Evolutionary conservation across 768 basidiomycete species (phyloP), one percentile per base, ranked within the genome.

Genomic region (Boletales sp.): DNA sequence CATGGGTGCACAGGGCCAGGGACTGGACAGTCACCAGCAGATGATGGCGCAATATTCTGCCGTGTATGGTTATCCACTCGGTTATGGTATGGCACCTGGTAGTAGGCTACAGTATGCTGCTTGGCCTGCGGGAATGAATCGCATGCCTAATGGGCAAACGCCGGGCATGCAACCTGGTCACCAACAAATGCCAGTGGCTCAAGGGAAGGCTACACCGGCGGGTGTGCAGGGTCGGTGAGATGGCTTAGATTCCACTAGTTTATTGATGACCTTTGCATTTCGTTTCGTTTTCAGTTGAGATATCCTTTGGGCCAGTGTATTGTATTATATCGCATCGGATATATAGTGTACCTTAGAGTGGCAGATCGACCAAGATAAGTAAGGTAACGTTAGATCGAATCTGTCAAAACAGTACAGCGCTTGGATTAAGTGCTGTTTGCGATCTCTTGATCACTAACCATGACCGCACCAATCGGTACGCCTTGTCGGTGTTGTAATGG

Each of bases 201-300:
- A 62, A 27, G 72, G 65, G 0, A 73, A 71, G 53, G 57, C 65
- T 35, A 54, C 68, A 8, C 67, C 61, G 32, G 64, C 65, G 34
- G 64, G 69, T 30, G 57, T 65, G 18, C 66, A 64, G 47, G 70
- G 69, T 45, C 66, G 70, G 53, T 72, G 61, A 68, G 45, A 50
- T 40, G 42, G 15, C 27, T 35, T 27, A 39, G 40, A 34, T 32
- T 29, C 40, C 36, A 18, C 29, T 41, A 35, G 43, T 42, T 34
- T 52, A 40, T 49, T 52, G 49, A 51, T 36, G 32, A 45, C 34
- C 14, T 19, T 51, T 45, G 5, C 13, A 29, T 47, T 48, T 44
- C 12, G 17, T 38, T 47, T 52, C 21, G 30, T 48, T 40, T 32
- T 35, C 52, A 43, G 40, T 43, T 13, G 40, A 24, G 44, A 41